Evolutionary conservation across 768 basidiomycete species (phyloP), one percentile per base, ranked within the genome.

Genomic region (Russula foetens): DNA sequence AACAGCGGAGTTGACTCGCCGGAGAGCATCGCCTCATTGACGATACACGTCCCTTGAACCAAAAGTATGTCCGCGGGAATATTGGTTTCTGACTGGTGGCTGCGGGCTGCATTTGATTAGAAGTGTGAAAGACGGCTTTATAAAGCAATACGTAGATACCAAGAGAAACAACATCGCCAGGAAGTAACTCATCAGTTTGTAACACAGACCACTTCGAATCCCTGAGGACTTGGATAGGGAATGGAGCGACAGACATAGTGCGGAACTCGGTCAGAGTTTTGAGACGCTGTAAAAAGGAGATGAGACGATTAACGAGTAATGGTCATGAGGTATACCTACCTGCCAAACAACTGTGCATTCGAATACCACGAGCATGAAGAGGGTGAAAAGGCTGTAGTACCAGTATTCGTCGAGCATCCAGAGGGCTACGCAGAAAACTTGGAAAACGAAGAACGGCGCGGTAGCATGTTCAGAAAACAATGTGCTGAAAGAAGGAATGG

Each of bases 291-390:
- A 39, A 43, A 55, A 44, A 19, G 67, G 59, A 47, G n/a, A 21
- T 51, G 50, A 47, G 38, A 4, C 24, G 29, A 17, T 23, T 53
- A n/a, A 14, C 24, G 29, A 23, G 26, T 29, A 17, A 38, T 57
- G 23, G 14, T 21, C 12, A 6, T 43, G 39, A 23, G 17, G 19
- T 38, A 19, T 73, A 17, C 85, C 52, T 65, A 91, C 93, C 86
- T 98, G 97, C 85, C 90, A 98, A 31, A 98, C 96, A 24, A 97
- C 94, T 1, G 97, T 98, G 74, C 95, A 98, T 75, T 99, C 97
- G 70, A 99, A 99, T 64, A 97, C 88, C 49, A 99, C 76, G 38
- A 99, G 79, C 97, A 99, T 99, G 82, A 99, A 98, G 26, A 95
- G 79, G 2, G 97, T 98, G 76, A 99, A 99, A 43, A 99, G 72